Evolutionary conservation across 2,329 filamentous ascomycete species (phyloP).

Genomic region (Setomelanomma holmii): DNA sequence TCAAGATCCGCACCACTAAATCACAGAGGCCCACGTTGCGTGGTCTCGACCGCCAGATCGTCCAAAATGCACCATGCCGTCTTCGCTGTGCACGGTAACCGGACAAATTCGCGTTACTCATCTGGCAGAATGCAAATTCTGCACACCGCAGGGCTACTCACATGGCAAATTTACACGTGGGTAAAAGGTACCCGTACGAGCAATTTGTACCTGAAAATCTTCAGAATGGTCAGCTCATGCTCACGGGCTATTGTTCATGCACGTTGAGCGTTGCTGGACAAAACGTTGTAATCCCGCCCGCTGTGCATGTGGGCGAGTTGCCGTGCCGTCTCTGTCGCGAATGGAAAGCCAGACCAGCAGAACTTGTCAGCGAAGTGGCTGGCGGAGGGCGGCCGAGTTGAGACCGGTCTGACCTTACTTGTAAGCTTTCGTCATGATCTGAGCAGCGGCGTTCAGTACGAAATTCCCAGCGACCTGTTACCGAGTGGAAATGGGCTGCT

Average conservation of each 20-base stretch:
- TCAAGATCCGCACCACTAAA: constrained; percentile 28
- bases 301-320: constrained; percentile 31
- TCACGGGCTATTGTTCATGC: constrained; percentile 34
- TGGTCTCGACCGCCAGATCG: constrained; percentile 24
- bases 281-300: constrained; percentile 35
- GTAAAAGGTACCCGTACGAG: not conserved
- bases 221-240: constrained; percentile 15
- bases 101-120: constrained; percentile 4
- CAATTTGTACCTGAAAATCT: constrained; percentile 9
- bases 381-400: constrained; percentile 27
- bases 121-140: constrained; percentile 15
- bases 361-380: constrained; percentile 1
- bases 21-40: constrained; percentile 33
- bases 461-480: constrained; percentile 37
- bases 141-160: constrained; percentile 2
- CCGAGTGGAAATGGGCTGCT: constrained; percentile 29
- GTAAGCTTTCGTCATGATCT: constrained; percentile 42
- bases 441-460: constrained; percentile 23
- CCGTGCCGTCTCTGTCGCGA: constrained; percentile 30
- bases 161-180: constrained; percentile 9
- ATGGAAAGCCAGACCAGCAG: constrained; percentile 15
- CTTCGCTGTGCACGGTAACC: constrained; percentile 5
- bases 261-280: constrained; percentile 30
- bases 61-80: constrained; percentile 12
- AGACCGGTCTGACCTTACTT: constrained; percentile 28